A percentile compares a stretch with the other conserved stretches of the same genome.
phyloP scores from a whole-genome alignment of 306 rosid genomes.

The Arachis stenosperma region DNA sequence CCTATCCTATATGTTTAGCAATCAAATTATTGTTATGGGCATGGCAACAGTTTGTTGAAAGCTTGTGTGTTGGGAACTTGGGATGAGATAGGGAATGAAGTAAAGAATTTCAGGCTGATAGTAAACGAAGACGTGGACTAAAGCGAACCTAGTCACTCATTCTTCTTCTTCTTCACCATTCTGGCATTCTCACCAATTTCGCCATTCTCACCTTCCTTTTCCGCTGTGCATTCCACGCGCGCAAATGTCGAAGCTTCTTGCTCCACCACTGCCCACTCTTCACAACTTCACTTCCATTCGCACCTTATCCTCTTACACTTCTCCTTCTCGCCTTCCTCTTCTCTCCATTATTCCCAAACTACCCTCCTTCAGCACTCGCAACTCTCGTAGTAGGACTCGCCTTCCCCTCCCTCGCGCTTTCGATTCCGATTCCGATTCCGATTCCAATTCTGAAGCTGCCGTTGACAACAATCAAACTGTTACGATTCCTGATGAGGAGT shows the following conservation, averaged over 20 bases:
- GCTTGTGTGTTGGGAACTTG: too few species aligned
- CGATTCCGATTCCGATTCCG: slow-evolving; percentile 45
- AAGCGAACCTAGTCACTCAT: slow-evolving; percentile 2
- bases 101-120: slow-evolving; percentile 21
- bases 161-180: neutral
- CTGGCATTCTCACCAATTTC: neutral
- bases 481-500: slow-evolving; percentile 50
- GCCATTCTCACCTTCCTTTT: too few species aligned
- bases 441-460: slow-evolving; percentile 38
- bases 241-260: slow-evolving; percentile 67
- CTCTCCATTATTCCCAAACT: slow-evolving; percentile 25
- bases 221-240: neutral
- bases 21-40: too few species aligned
- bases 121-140: slow-evolving; percentile 36
- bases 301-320: slow-evolving; percentile 26
- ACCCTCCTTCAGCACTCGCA: slow-evolving; percentile 27
- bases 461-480: slow-evolving; percentile 30
- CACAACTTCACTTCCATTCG: slow-evolving; percentile 45
- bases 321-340: slow-evolving; percentile 36
- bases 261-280: slow-evolving; percentile 45
- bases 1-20: too few species aligned
- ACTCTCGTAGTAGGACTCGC: slow-evolving; percentile 3
- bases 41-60: too few species aligned
- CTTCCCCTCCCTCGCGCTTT: slow-evolving; percentile 53
- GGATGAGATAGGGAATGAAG: neutral